These are phyloP conservation scores for Dioscorea zingiberensis DNA, from an alignment of 106 monocot species.

Conservation along the genomic window DNA sequence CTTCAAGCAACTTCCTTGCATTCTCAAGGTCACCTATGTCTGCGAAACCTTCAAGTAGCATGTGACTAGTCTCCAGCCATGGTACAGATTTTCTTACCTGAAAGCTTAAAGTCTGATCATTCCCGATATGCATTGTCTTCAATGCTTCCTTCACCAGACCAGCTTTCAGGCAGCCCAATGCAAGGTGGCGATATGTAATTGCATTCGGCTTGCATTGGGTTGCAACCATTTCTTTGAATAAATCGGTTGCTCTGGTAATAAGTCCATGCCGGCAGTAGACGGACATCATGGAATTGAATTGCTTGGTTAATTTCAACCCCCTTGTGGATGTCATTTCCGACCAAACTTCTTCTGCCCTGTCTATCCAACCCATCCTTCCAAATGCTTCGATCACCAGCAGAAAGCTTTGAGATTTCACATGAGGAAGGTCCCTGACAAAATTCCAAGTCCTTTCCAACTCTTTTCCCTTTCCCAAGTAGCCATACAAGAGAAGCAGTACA, in stretches of 20 bases:
- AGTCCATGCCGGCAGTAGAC: slow-evolving; percentile 70
- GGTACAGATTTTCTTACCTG: slow-evolving; percentile 72
- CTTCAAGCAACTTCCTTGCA: slow-evolving; percentile 53
- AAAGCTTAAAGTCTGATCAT: slow-evolving; percentile 40
- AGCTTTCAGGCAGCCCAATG: slow-evolving; percentile 75
- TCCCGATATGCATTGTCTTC: slow-evolving; percentile 54
- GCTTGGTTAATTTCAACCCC: slow-evolving; percentile 33
- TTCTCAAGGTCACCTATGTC: slow-evolving; percentile 59
- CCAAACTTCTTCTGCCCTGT: slow-evolving; percentile 79
- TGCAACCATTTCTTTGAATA: slow-evolving; percentile 69
- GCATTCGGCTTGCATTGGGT: slow-evolving; percentile 83
- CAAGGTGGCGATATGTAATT: slow-evolving; percentile 88
- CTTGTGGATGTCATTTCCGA: slow-evolving; percentile 41
- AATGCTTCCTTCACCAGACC: slow-evolving; percentile 64
- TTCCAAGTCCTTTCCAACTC: slow-evolving; percentile 79
- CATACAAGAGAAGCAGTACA: slow-evolving; percentile 83
- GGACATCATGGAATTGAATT: slow-evolving; percentile 80
- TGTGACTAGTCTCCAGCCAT: slow-evolving; percentile 78
- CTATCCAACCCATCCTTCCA: slow-evolving; percentile 44
- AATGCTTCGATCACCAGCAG: slow-evolving; percentile 73
- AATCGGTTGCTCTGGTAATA: slow-evolving; percentile 52
- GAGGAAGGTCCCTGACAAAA: slow-evolving; percentile 52
- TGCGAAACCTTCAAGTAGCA: slow-evolving; percentile 59
- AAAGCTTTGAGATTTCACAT: slow-evolving; percentile 68
- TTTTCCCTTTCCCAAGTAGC: slow-evolving; percentile 60